phyloP scores from a whole-genome alignment of 768 basidiomycete genomes.

The Auriscalpium orientale region DNA sequence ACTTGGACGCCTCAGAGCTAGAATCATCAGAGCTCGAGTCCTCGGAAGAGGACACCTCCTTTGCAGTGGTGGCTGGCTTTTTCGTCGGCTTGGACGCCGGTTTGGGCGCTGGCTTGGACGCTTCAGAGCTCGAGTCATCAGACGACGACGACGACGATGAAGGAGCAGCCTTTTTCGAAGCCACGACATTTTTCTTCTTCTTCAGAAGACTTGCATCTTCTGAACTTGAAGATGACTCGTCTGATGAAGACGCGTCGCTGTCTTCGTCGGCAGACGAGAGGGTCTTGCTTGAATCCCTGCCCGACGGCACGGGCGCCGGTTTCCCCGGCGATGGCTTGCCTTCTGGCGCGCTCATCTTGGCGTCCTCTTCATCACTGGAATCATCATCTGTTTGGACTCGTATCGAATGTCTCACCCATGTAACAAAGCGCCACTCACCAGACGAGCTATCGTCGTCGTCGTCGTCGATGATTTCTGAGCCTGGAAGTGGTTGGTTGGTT shows the following conservation, averaged over 20 bases:
- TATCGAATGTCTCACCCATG: neutral
- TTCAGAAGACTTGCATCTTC: neutral
- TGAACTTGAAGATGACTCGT: slow-evolving; percentile 14
- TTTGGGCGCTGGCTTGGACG: slow-evolving; percentile 1
- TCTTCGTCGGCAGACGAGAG: slow-evolving; percentile 9
- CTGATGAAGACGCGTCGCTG: slow-evolving; percentile 10
- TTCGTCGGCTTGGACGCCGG: slow-evolving; percentile 4
- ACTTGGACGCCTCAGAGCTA: slow-evolving; percentile 6
- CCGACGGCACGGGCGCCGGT: neutral
- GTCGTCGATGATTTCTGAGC: neutral
- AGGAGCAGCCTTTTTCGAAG: neutral
- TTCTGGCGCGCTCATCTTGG: neutral
- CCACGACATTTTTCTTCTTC: neutral
- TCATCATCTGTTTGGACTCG: neutral
- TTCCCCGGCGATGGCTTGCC: neutral
- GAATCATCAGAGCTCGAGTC: slow-evolving; percentile 3
- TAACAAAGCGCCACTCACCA: neutral
- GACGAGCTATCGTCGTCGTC: neutral
- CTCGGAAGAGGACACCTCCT: neutral
- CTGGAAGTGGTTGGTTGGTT: neutral
- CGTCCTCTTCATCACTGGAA: neutral
- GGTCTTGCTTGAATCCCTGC: slow-evolving; percentile 10
- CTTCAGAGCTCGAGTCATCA: slow-evolving; percentile 2
- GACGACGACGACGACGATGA: neutral
- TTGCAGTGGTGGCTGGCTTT: neutral